Conservation (phyloP, 306 rosid genomes). For the Gynostemma pentaphyllum region DNA sequence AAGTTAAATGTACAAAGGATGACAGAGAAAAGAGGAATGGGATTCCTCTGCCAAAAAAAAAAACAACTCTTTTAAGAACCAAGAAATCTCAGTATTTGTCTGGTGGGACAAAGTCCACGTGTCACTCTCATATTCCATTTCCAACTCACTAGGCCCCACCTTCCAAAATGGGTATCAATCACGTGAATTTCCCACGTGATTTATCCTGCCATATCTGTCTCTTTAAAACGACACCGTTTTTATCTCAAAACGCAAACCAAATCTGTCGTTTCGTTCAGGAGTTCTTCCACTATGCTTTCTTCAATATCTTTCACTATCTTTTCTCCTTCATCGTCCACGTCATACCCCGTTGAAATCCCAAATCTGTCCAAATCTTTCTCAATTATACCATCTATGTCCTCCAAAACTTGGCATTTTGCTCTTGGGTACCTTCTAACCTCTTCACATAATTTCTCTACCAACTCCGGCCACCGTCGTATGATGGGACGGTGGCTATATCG, state of each 20-base stretch:
- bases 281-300: constrained; percentile 44
- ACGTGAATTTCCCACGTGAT: constrained; percentile 54
- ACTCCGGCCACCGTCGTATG: constrained; percentile 19
- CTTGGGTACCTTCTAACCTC: constrained; percentile 40
- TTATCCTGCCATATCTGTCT: constrained; percentile 6
- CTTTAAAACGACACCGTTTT: constrained; percentile 23
- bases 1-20: neutral
- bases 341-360: constrained; percentile 19
- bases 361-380: constrained; percentile 35
- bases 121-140: constrained; percentile 13
- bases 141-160: constrained; percentile 17
- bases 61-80: neutral
- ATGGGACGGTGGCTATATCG: too few relatives aligned
- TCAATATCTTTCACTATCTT: constrained; percentile 49
- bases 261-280: constrained; percentile 51
- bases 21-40: neutral
- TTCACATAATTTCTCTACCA: constrained; percentile 33
- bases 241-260: neutral
- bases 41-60: constrained; percentile 7
- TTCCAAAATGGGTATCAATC: constrained; percentile 33
- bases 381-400: constrained; percentile 61
- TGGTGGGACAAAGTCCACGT: constrained; percentile 19
- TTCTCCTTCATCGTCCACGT: constrained; percentile 55
- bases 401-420: constrained; percentile 48
- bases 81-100: constrained; percentile 6